A percentile compares a stretch with the other conserved stretches of the same genome.
Evolutionary conservation across 768 basidiomycete species (phyloP).

Genomic region (Termitomyces sp.): DNA sequence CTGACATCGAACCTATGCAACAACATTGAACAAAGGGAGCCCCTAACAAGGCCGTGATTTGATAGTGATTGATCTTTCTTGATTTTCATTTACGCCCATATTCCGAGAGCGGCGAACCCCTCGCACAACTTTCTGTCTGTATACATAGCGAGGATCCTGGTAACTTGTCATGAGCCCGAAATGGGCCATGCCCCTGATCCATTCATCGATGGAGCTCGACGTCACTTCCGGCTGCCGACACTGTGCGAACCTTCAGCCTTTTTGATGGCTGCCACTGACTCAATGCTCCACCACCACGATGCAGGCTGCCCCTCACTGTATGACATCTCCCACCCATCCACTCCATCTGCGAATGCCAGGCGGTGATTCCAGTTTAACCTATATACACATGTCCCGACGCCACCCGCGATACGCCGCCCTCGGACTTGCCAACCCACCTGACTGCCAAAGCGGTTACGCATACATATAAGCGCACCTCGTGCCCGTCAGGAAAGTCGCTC

Average conservation of each 20-base stretch:
- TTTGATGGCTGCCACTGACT: not conserved
- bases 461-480: not conserved
- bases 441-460: not conserved
- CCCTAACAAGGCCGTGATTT: not conserved
- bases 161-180: not conserved
- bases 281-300: not conserved
- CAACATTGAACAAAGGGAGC: slow-evolving; percentile 1
- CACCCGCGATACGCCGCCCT: not conserved
- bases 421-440: not conserved
- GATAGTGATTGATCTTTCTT: too few relatives aligned
- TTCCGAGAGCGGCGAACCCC: not conserved
- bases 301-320: not conserved
- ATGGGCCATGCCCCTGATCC: not conserved
- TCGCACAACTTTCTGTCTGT: not conserved
- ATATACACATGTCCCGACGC: not conserved
- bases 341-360: not conserved
- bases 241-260: not conserved
- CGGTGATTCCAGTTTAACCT: not conserved
- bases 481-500: not conserved
- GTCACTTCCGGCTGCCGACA: not conserved
- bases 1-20: not conserved
- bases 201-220: not conserved
- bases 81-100: too few relatives aligned
- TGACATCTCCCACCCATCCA: too few relatives aligned
- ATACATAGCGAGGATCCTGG: not conserved